Evolutionary conservation across 2,329 filamentous ascomycete genomes (phyloP).

Genomic region (Alternaria sp.): DNA sequence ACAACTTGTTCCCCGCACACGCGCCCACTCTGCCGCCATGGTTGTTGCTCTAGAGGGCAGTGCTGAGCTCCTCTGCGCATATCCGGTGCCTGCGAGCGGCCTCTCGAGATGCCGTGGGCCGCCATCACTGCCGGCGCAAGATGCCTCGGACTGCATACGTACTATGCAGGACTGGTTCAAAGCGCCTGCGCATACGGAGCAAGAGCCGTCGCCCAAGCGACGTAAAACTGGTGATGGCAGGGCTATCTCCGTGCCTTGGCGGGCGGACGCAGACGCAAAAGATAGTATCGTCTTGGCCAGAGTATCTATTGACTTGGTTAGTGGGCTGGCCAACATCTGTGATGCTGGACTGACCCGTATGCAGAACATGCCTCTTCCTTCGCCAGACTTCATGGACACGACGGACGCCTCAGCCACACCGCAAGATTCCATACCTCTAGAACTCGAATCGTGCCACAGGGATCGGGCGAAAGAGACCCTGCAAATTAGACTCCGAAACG

Average conservation of each 20-base stretch:
- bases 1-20: background rate
- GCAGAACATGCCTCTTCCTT: conserved; percentile 4
- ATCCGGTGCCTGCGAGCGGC: background rate
- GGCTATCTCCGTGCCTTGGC: background rate
- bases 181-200: background rate
- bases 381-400: background rate
- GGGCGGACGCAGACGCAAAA: conserved; percentile 14
- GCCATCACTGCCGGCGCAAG: conserved; percentile 9
- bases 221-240: conserved; percentile 29
- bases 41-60: conserved; percentile 29
- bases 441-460: conserved; percentile 29
- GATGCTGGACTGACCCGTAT: conserved; percentile 4
- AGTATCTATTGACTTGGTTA: conserved; percentile 35
- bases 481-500: conserved; percentile 25
- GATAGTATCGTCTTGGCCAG: conserved; percentile 40
- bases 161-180: conserved; percentile 26
- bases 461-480: conserved; percentile 14
- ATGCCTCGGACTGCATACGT: conserved; percentile 15
- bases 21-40: background rate
- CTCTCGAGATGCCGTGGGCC: background rate
- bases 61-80: conserved; percentile 21
- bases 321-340: conserved; percentile 2
- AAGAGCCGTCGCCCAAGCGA: conserved; percentile 34
- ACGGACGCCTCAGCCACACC: background rate
- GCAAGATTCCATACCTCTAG: conserved; percentile 19